phyloP scores from a whole-genome alignment of 208 protist species.

The Porcisia deanei region DNA sequence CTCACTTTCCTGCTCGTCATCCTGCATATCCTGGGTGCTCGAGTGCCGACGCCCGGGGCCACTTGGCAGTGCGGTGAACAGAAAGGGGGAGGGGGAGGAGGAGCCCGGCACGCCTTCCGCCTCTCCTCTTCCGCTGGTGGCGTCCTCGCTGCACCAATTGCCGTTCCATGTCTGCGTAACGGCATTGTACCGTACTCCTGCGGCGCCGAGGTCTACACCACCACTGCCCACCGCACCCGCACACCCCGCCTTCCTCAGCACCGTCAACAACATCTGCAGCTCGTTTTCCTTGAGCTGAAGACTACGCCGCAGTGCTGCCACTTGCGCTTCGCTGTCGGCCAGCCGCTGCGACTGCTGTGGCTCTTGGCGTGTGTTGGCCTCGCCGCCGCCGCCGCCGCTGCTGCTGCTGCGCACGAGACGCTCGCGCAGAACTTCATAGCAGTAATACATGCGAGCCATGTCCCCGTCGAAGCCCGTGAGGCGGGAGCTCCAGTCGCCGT shows the following conservation, averaged over 20 bases:
- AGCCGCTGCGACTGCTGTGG: conserved; percentile 14
- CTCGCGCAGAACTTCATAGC: conserved; percentile 79
- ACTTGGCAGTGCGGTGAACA: neutral
- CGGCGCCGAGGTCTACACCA: conserved; percentile 46
- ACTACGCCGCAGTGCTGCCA: conserved; percentile 65
- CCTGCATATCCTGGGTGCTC: neutral
- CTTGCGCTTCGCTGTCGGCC: conserved; percentile 45
- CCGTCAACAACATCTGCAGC: conserved; percentile 86
- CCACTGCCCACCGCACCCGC: conserved; percentile 16
- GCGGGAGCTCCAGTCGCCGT: conserved; percentile 39
- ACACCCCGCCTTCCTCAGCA: conserved; percentile 64
- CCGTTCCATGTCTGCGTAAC: conserved; percentile 13
- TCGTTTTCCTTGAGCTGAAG: conserved; percentile 94
- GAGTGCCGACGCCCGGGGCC: neutral
- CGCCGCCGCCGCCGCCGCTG: neutral
- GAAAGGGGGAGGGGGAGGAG: neutral
- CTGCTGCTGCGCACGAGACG: conserved; percentile 25
- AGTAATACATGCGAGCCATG: conserved; percentile 86
- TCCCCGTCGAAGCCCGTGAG: conserved; percentile 85
- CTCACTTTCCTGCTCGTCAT: neutral
- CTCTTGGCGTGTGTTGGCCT: too few relatives aligned
- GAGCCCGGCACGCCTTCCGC: neutral
- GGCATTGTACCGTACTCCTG: conserved; percentile 23
- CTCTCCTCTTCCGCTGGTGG: neutral
- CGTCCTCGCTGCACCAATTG: neutral